Conservation (phyloP, 2,329 filamentous ascomycete genomes). For the Coleophoma eucalyptorum region DNA sequence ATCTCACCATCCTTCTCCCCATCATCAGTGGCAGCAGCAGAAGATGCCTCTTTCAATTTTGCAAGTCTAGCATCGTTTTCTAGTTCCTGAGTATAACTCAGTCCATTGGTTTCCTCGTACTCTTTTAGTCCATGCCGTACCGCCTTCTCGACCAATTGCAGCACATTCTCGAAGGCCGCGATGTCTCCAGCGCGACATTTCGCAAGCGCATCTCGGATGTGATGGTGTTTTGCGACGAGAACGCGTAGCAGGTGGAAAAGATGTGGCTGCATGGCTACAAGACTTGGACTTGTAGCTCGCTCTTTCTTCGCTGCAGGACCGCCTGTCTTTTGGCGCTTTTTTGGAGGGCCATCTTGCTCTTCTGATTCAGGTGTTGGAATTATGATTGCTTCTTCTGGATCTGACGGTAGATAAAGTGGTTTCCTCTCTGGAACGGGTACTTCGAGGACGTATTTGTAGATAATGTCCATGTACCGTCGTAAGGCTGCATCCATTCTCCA, state of each 20-base stretch:
- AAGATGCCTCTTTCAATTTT: conserved; percentile 24
- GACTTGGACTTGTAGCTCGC: conserved; percentile 50
- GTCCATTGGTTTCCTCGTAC: conserved; percentile 51
- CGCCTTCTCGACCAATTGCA: conserved; percentile 70
- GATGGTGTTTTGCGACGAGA: conserved; percentile 73
- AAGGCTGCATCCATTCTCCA: conserved; percentile 87
- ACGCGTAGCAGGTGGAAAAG: conserved; percentile 88
- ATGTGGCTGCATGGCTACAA: conserved; percentile 82
- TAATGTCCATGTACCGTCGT: conserved; percentile 84
- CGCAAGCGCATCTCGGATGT: conserved; percentile 83
- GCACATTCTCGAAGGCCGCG: conserved; percentile 69
- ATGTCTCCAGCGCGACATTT: conserved; percentile 67
- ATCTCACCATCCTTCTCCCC: conserved; percentile 21
- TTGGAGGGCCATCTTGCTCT: conserved; percentile 21
- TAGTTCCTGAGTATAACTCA: conserved; percentile 40
- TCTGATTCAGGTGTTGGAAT: conserved; percentile 30
- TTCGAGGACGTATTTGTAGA: conserved; percentile 73
- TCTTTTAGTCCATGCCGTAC: conserved; percentile 71
- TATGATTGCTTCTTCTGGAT: conserved; percentile 25
- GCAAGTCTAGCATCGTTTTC: conserved; percentile 20
- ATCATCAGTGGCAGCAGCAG: conserved; percentile 31
- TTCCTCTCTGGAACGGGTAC: conserved; percentile 60
- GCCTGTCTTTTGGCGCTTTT: conserved; percentile 33
- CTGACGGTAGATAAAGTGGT: conserved; percentile 66
- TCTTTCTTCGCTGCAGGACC: conserved; percentile 29